Base-by-base conservation (phyloP, 768 basidiomycete species). In the Grammothele lineata region DNA sequence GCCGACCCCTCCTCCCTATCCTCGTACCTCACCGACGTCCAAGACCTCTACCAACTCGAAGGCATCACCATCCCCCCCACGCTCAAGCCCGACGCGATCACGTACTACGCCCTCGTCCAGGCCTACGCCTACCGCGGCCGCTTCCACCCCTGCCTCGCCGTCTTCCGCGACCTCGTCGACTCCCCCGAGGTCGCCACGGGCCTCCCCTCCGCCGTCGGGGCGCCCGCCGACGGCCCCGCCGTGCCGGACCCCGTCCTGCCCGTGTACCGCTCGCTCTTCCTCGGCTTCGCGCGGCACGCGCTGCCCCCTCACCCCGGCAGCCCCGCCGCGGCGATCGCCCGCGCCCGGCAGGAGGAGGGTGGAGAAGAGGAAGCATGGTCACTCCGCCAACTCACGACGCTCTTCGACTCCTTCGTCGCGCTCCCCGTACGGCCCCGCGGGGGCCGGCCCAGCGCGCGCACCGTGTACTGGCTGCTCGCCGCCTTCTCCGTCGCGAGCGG, bases 61-160 rank as follows among this genome's bases (percentile, higher is more conserved):
- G 67, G 66, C 37, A 70, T 89, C 49, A 57, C 64, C 38, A 62
- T 83, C 5, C 64, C 64, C 1, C 47, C 39, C 0, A 57, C 66
- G 10, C 53, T 84, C 30, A 62, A 67, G 35, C 87, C 90, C 7
- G 76, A 89, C 61, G 66, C 70, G 17, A 65, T 81, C 47, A 91
- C 86, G 12, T 93, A 83, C 62, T 80, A 78, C 14, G 64, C 69
- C 22, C 68, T 90, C 62, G 73, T 92, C 42, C 90, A 92, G 59
- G 63, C 72, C 5, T 74, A 84, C 63, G 75, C 87, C 2, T 85
- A 87, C 60, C 75, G 78, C 45, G 90, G 92, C 15, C 70, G 87
- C 54, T 72, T 93, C 41, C 59, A 61, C 22, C 63, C 67, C 6
- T 73, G 78, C 2, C 67, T 92, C 33, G 59, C 67, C 12, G 69